Conservation (phyloP, 1,139 yeast species). For the Blastobotrys indianensis region DNA sequence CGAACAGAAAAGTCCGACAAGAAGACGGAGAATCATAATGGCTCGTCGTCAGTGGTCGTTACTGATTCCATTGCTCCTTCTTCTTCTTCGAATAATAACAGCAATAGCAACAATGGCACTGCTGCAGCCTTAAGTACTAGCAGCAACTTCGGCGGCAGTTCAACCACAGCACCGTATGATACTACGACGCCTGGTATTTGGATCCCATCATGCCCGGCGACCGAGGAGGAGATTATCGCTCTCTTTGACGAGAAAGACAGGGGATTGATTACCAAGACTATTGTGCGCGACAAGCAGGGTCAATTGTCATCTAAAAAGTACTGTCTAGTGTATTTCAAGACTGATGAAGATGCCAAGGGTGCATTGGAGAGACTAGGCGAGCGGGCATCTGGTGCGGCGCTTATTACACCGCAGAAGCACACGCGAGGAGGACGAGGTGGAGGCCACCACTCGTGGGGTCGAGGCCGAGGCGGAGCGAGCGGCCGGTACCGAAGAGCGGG, state of each 20-base stretch:
- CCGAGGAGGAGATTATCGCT: slow-evolving; percentile 31
- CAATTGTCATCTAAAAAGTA: slow-evolving; percentile 22
- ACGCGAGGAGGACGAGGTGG: slow-evolving; percentile 14
- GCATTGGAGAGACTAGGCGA: slow-evolving; percentile 35
- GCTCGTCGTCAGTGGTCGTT: slow-evolving; percentile 3
- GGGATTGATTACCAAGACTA: slow-evolving; percentile 28
- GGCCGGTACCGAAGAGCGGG: neutral
- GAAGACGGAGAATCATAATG: slow-evolving; percentile 5
- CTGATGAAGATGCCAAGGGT: slow-evolving; percentile 32
- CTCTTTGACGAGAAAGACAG: slow-evolving; percentile 33
- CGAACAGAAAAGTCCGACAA: slow-evolving; percentile 23
- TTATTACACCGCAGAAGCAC: slow-evolving; percentile 15
- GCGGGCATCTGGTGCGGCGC: slow-evolving; percentile 27
- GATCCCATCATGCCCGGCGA: slow-evolving; percentile 35
- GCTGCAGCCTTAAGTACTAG: neutral
- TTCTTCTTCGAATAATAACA: no score
- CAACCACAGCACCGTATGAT: slow-evolving; percentile 1
- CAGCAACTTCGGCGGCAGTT: neutral
- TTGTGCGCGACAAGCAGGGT: slow-evolving; percentile 26
- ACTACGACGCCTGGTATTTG: slow-evolving; percentile 33
- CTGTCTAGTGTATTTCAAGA: slow-evolving; percentile 36
- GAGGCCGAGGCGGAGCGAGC: slow-evolving; percentile 17
- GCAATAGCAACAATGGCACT: no score
- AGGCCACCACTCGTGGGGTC: slow-evolving; percentile 2
- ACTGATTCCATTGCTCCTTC: slow-evolving; percentile 7